Base-by-base conservation (phyloP, 1,139 yeast species). In the Geotrichum macrosporum region DNA sequence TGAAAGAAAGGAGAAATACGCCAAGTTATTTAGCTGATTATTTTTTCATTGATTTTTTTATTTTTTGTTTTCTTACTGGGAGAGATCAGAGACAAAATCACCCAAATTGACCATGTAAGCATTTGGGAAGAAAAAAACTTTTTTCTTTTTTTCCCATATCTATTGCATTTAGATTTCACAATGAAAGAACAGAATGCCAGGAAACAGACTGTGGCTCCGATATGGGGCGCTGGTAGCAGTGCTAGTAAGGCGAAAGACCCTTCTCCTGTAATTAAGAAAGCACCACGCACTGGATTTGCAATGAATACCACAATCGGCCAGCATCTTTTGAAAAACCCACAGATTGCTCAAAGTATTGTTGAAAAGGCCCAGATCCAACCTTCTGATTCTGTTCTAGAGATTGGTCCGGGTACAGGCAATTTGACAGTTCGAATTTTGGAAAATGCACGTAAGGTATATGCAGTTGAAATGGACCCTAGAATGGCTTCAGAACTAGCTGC, bases 391-490 rank as follows among this genome's bases (percentile, higher is more conserved):
- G 97, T 92, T 2, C 73, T 92, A 40, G 99, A 92, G 71, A 96
- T 92, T 47, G 99, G 99, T 61, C 98, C 99, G 1, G 99, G 99
- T 78, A 92, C 99, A 0, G 99, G 99, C 70, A 92, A 92, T 63
- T 74, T 92, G 68, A 94, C 99, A 0, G 95, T 92, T 32, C 75
- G 94, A 53, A 94, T 92, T 42, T 69, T 92, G 46, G 97, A 92
- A 58, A 84, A 88, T 64, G 97, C 97, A 1, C 75, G 87, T 47
- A 85, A 83, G 59, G 96, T 92, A n/a, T 77, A 86, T 46, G 98
- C 98, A 0, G 94, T 86, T 46, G 99, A 92, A 71, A 89, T 89
- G 92, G 99, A 92, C 68, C 97, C 99, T 20, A 76, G 97, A 70
- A 92, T 92, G 99, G 98, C 97, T 3, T 97, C 97, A 0, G 99